Conservation (phyloP, 2,329 filamentous ascomycete genomes). For the Albifimbria verrucaria region DNA sequence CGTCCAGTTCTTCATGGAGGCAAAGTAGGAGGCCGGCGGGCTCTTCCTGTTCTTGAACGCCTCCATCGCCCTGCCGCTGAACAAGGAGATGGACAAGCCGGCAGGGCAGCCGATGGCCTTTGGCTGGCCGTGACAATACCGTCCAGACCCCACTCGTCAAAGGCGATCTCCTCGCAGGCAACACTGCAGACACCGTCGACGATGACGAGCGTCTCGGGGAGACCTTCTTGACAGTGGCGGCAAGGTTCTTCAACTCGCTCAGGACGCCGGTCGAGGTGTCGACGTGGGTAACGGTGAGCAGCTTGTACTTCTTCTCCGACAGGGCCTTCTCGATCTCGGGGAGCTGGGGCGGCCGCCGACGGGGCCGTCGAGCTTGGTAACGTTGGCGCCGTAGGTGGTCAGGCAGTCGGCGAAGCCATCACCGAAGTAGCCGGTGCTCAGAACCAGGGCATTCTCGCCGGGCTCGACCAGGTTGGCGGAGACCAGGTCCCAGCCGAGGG, state of each 20-base stretch:
- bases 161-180: conserved; percentile 90
- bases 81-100: conserved; percentile 91
- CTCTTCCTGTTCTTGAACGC: conserved; percentile 76
- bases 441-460: conserved; percentile 85
- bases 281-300: conserved; percentile 92
- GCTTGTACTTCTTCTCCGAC: conserved; percentile 88
- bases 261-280: conserved; percentile 96
- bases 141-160: conserved; percentile 93
- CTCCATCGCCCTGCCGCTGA: conserved; percentile 83
- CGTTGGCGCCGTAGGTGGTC: conserved; percentile 83
- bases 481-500: conserved; percentile 93
- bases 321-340: conserved; percentile 85
- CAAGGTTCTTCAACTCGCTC: conserved; percentile 81
- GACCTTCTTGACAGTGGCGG: conserved; percentile 78
- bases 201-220: conserved; percentile 89
- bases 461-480: conserved; percentile 89
- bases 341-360: conserved; percentile 82
- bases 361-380: conserved; percentile 84
- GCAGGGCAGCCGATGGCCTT: conserved; percentile 97
- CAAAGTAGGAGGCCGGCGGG: conserved; percentile 85
- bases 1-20: conserved; percentile 94
- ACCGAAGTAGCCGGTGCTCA: conserved; percentile 96
- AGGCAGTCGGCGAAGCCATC: conserved; percentile 94
- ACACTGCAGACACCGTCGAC: conserved; percentile 98
- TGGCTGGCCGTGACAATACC: conserved; percentile 92